Conservation (phyloP, 306 rosid species). For the Casuarina cunninghamiana region DNA sequence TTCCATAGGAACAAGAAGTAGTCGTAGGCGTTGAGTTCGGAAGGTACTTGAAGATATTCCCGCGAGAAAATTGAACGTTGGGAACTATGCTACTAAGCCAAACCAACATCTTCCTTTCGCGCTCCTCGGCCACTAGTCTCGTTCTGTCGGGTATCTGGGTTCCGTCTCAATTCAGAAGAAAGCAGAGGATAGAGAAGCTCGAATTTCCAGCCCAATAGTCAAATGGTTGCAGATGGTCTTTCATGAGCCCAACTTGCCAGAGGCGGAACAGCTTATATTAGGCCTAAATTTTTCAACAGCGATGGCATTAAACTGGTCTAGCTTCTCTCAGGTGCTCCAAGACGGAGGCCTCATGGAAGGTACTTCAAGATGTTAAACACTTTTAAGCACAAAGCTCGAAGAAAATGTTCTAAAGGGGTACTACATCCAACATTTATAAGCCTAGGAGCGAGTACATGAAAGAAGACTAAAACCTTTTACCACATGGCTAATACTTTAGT, state of each 20-base stretch:
- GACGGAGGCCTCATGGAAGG: too few relatives aligned
- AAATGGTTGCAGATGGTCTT: not conserved
- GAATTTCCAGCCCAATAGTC: not conserved
- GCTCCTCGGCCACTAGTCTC: not conserved
- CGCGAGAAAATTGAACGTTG: constrained; percentile 36
- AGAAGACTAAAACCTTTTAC: too few relatives aligned
- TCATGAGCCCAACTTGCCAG: not conserved
- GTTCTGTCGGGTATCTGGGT: not conserved
- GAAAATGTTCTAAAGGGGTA: too few relatives aligned
- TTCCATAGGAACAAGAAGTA: constrained; percentile 29
- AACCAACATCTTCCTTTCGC: constrained; percentile 42
- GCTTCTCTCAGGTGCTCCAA: too few relatives aligned
- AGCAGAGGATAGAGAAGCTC: not conserved
- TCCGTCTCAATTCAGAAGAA: not conserved
- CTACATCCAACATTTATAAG: too few relatives aligned
- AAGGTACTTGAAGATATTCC: constrained; percentile 83
- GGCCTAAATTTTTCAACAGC: not conserved
- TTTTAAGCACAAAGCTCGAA: too few relatives aligned
- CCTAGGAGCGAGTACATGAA: too few relatives aligned
- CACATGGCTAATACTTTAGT: too few relatives aligned
- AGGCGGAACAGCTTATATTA: not conserved
- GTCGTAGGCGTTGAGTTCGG: constrained; percentile 27
- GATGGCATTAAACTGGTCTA: not conserved
- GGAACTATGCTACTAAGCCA: constrained; percentile 14
- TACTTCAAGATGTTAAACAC: too few relatives aligned